Evolutionary conservation across 2,329 filamentous ascomycete genomes (phyloP).

Genomic region (Dryadomyces quercivorus): DNA sequence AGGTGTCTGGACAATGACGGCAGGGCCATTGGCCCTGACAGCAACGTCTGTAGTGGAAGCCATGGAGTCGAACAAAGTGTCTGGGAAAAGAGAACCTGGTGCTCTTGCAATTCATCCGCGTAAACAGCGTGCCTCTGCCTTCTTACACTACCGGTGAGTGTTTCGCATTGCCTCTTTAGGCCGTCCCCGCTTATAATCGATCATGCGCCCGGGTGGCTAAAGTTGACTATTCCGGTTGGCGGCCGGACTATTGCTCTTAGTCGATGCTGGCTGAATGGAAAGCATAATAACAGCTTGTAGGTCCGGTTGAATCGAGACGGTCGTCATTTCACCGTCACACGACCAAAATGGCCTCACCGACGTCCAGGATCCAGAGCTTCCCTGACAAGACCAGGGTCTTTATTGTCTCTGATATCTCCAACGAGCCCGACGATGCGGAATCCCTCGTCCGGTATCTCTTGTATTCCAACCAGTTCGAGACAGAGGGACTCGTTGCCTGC

Average conservation of each 20-base stretch:
- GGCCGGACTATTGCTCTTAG: no score
- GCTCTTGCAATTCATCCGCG: background rate
- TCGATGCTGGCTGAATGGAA: no score
- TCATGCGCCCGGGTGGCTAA: background rate
- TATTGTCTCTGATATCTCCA: conserved; percentile 30
- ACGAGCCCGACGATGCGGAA: conserved; percentile 32
- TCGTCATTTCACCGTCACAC: background rate
- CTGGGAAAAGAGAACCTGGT: no score
- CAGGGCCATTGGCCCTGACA: background rate
- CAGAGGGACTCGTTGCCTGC: conserved; percentile 29
- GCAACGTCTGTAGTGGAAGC: background rate
- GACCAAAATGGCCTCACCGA: no score
- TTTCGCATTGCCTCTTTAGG: background rate
- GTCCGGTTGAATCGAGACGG: background rate
- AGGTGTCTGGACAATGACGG: background rate
- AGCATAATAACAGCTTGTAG: no score
- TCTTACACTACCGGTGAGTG: background rate
- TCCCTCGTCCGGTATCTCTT: conserved; percentile 31
- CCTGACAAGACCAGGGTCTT: conserved; percentile 23
- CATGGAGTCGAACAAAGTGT: background rate
- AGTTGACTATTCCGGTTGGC: background rate
- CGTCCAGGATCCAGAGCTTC: background rate
- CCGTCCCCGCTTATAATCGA: background rate
- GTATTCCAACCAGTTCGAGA: conserved; percentile 34
- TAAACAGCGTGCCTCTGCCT: background rate